Evolutionary conservation across 176 grass and related monocot genomes (phyloP).

Genomic region (Saccharum spontaneum): DNA sequence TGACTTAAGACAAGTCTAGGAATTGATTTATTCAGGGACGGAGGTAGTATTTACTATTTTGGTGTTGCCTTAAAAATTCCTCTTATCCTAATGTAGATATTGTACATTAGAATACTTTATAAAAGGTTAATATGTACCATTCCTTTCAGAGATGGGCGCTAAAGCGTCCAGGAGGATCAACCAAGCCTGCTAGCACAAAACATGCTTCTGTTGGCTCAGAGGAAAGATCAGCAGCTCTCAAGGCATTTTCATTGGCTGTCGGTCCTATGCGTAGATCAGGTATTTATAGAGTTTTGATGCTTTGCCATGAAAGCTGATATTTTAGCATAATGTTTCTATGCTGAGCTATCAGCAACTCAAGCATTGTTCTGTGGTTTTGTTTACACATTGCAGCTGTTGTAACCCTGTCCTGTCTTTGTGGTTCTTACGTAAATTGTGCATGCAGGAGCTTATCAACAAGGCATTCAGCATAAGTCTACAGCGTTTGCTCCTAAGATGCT

Average conservation of each 20-base stretch:
- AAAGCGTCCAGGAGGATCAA: constrained; percentile 59
- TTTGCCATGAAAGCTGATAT: not conserved
- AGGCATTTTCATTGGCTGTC: constrained; percentile 61
- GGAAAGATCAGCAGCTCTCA: constrained; percentile 57
- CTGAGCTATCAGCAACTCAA: not conserved
- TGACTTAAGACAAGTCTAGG: not conserved
- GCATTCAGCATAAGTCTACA: constrained; percentile 35
- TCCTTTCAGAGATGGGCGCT: constrained; percentile 77
- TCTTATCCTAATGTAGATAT: not conserved
- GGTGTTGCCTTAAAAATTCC: not conserved
- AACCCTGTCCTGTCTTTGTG: not conserved
- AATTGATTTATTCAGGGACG: not conserved
- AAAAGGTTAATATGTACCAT: constrained; percentile 15
- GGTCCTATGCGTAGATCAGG: constrained; percentile 53
- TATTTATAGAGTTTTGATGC: constrained; percentile 24
- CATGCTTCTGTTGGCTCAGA: constrained; percentile 41
- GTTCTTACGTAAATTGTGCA: constrained; percentile 26
- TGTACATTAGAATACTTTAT: not conserved
- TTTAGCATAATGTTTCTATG: constrained; percentile 15
- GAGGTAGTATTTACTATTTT: not conserved
- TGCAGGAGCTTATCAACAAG: constrained; percentile 39
- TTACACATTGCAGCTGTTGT: not conserved
- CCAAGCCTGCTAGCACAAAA: constrained; percentile 42
- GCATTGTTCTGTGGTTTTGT: constrained; percentile 5
- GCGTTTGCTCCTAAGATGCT: constrained; percentile 25